Base-by-base conservation (phyloP, 257 asterid species). In the Leonotis leonurus region DNA sequence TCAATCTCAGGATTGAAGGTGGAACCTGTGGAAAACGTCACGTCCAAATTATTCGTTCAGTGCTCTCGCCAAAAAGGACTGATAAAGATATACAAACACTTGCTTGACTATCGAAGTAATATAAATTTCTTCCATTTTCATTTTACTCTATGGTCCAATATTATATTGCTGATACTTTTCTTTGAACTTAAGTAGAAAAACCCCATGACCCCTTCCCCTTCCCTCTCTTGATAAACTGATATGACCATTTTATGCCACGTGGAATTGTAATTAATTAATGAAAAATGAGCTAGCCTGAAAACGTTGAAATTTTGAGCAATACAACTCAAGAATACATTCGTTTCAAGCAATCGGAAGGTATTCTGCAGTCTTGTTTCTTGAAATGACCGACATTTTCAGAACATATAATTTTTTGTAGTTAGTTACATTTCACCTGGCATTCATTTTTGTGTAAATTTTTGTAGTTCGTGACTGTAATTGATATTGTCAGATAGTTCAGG, bases 61-160 rank as follows among this genome's bases (percentile, higher is more conserved):
- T 92, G 99, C 73, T 92, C 99, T 70, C 85, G 99, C 56, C 97
- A 92, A 50, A 92, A 89, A 75, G 99, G 97, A 56, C 96, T 92
- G 51, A 85, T 92, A 70, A 86, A 86, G 75, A 92, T 92, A 75
- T 92, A 92, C 86, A 83, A 83, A 54, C 99, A 92, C 83, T 82
- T 92, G 75, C 96, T 92, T 70, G 84, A 92, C 72, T 89, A 89
- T 83, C 95, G 79, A 85, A 92, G 99, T 92, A 89, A 71, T 49
- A 60, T 45, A 44, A 30, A 17, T 41, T 59, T 52, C 70, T 59
- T 62, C 14, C 27, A 32, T 43, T 54, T 26, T 39, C 44, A 40
- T 49, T 64, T 39, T 25, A 12, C 9, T 32, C 45, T 11, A 14
- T 35, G 53, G 46, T n/a, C n/a, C 3, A 43, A 26, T 36, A 24